phyloP scores from a whole-genome alignment of 805 yeast species.

The Zygosaccharomyces kombuchaensis region DNA sequence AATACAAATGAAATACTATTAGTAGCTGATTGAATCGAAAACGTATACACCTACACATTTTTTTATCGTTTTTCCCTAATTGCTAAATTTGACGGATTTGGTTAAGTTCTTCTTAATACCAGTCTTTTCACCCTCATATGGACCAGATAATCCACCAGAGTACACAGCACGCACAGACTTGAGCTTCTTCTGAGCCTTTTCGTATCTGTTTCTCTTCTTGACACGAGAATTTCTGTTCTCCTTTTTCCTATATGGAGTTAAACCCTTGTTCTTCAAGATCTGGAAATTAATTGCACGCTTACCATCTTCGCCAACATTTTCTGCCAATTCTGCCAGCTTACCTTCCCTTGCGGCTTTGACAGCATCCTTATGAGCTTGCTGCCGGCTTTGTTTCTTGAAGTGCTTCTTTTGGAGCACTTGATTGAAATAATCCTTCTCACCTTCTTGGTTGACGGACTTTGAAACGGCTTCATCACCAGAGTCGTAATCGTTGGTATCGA shows the following conservation, averaged over 20 bases:
- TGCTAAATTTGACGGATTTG: conserved; percentile 71
- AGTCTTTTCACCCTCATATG: conserved; percentile 90
- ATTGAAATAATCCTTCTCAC: conserved; percentile 59
- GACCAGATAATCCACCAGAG: conserved; percentile 60
- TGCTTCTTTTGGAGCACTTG: conserved; percentile 45
- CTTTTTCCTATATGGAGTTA: conserved; percentile 89
- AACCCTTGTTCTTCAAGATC: conserved; percentile 92
- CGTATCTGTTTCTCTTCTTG: conserved; percentile 97
- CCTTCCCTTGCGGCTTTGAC: conserved; percentile 81
- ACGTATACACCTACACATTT: neutral
- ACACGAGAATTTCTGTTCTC: conserved; percentile 94
- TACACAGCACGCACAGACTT: conserved; percentile 88
- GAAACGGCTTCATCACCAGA: conserved; percentile 46
- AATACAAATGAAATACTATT: neutral
- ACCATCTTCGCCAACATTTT: conserved; percentile 63
- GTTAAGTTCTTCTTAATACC: conserved; percentile 95
- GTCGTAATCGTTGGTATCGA: conserved; percentile 48
- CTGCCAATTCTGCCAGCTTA: conserved; percentile 66
- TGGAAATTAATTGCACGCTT: conserved; percentile 94
- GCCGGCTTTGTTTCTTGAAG: conserved; percentile 50
- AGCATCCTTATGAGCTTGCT: conserved; percentile 64
- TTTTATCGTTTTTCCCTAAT: conserved; percentile 8
- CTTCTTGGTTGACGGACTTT: conserved; percentile 40
- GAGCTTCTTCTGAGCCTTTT: conserved; percentile 88
- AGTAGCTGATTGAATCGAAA: neutral